These are phyloP conservation scores for Trametes sanguinea DNA, from an alignment of 768 basidiomycete genomes.

Conservation along the genomic window DNA sequence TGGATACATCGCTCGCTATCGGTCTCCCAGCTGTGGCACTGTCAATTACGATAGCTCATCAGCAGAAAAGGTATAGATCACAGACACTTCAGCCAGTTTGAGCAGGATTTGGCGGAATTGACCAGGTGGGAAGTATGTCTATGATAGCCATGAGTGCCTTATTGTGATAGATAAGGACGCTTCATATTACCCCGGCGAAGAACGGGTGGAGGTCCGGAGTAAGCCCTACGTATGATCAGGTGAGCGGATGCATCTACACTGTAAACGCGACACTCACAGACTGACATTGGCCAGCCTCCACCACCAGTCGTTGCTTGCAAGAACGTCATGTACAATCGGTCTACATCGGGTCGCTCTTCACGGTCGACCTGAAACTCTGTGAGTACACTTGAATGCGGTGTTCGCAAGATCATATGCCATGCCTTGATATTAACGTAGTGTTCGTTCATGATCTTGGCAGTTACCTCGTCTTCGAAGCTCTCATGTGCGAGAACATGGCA, in stretches of 20 bases:
- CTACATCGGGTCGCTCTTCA: slow-evolving; percentile 45
- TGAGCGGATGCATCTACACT: background rate
- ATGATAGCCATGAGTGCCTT: background rate
- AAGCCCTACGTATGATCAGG: slow-evolving; percentile 21
- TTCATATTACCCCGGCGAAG: slow-evolving; percentile 28
- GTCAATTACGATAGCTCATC: background rate
- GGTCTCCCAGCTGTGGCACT: slow-evolving; percentile 23
- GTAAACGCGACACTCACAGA: slow-evolving; percentile 26
- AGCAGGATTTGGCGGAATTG: slow-evolving; percentile 25
- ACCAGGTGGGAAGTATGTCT: slow-evolving; percentile 30
- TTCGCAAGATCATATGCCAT: background rate
- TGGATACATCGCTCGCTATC: slow-evolving; percentile 20
- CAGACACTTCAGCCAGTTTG: slow-evolving; percentile 29
- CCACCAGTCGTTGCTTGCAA: slow-evolving; percentile 37
- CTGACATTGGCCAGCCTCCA: slow-evolving; percentile 39
- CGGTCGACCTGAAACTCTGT: slow-evolving; percentile 34
- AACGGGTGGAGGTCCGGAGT: slow-evolving; percentile 32
- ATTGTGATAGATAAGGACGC: too few relatives aligned
- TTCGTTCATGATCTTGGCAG: slow-evolving; percentile 43
- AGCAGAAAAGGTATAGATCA: background rate
- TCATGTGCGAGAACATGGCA: slow-evolving; percentile 36
- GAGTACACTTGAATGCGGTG: background rate
- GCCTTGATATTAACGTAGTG: slow-evolving; percentile 41
- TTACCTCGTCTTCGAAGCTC: slow-evolving; percentile 41
- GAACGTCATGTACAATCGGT: slow-evolving; percentile 47